Base-by-base conservation (phyloP, 768 basidiomycete species). In the Auricularia auricula-judae region DNA sequence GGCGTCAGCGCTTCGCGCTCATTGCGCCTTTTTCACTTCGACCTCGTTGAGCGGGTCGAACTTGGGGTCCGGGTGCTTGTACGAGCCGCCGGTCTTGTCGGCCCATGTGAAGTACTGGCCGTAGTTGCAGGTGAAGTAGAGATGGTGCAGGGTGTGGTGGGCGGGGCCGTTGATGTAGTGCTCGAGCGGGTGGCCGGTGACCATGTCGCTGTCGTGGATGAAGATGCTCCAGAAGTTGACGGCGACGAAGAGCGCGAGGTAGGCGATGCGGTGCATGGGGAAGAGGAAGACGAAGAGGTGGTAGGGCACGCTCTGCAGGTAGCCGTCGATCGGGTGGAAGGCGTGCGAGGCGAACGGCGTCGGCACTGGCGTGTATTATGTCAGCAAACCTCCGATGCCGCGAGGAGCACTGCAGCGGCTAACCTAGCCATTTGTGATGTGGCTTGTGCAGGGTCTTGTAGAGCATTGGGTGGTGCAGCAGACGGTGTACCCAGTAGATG, bases 131-230 rank as follows among this genome's bases (percentile, higher is more conserved):
- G 89, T 97, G 78, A 98, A 98, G 79, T 95, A 96, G 23, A 99
- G 77, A 72, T 98, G 97, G 73, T 98, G 96, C 53, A 98, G 80
- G 0, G 95, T 98, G 74, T 99, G 97, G 70, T 99, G 97, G 2
- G 95, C 93, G 2, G 97, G 96, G n/a, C 93, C 94, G 76, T 98
- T 99, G 77, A 99, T 94, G 72, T 90, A 76, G 65, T 81, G 86
- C 76, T 98, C 96, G 3, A 97, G 82, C 3, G 86, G 78, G 72
- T 92, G 88, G 3, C 89, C 95, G 35, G 92, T 91, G 71, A 98
- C 86, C 96, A 99, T 98, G 78, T 98, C 97, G 3, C 93, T 95
- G 75, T 99, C 97, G 72, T 99, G 96, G 69, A 99, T 99, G 66
- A 97, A 81, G 74, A 98, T 94, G 66, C 79, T 86, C 97, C 97